Evolutionary conservation across 371 early-diverging fungal species (phyloP).

Genomic region (Rhizomucor pusillus): DNA sequence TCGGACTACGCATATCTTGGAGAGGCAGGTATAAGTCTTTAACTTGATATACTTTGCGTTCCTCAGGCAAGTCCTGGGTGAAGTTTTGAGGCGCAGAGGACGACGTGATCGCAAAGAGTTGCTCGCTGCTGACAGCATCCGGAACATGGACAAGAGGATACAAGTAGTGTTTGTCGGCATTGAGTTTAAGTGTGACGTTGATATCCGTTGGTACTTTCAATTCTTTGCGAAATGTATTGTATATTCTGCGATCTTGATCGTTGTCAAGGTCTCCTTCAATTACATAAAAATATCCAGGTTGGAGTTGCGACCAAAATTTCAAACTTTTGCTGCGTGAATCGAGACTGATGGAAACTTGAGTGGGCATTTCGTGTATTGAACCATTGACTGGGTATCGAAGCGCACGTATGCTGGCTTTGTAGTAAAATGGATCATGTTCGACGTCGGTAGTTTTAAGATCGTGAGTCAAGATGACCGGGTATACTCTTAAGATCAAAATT

Average conservation of each 20-base stretch:
- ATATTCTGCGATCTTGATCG: background rate
- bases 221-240: background rate
- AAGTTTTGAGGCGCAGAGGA: background rate
- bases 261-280: background rate
- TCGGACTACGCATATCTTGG: background rate
- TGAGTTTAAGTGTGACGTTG: background rate
- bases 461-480: no score
- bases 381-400: conserved; percentile 8
- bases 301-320: conserved; percentile 1
- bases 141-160: background rate
- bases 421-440: background rate
- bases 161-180: background rate
- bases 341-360: background rate
- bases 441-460: no score
- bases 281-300: conserved; percentile 3
- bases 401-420: conserved; percentile 5
- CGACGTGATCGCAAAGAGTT: background rate
- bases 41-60: background rate
- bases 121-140: background rate
- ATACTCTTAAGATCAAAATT: no score
- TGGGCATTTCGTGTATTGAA: background rate
- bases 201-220: background rate
- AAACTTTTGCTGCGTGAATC: conserved; percentile 2
- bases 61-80: background rate
- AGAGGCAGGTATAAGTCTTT: background rate